Conservation (phyloP, 345 rosid genomes). For the Pistacia vera region DNA sequence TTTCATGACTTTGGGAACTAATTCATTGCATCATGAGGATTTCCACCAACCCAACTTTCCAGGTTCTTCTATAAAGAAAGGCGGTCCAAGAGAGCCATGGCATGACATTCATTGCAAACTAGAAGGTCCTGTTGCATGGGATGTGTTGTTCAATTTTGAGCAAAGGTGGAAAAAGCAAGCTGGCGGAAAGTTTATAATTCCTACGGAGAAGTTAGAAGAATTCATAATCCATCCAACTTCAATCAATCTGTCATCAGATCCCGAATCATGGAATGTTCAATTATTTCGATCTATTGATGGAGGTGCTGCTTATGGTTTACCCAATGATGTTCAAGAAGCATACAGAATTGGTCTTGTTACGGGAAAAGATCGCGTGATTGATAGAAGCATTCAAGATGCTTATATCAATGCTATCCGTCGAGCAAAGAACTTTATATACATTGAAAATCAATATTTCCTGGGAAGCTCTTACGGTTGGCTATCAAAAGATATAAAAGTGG, state of each 20-base stretch:
- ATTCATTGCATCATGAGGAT: conserved; percentile 51
- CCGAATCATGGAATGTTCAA: conserved; percentile 66
- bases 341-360: conserved; percentile 47
- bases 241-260: conserved; percentile 8
- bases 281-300: conserved; percentile 71
- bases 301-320: conserved; percentile 48
- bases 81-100: conserved; percentile 98
- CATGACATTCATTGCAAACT: conserved; percentile 88
- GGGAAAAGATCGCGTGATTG: conserved; percentile 60
- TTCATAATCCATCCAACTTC: conserved; percentile 32
- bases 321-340: conserved; percentile 40
- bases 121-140: conserved; percentile 93
- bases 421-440: conserved; percentile 78
- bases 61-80: conserved; percentile 59
- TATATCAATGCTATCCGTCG: conserved; percentile 76
- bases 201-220: conserved; percentile 26
- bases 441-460: conserved; percentile 82
- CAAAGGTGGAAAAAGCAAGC: conserved; percentile 85
- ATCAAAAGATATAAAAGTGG: conserved; percentile 38
- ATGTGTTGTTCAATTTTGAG: conserved; percentile 83
- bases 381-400: conserved; percentile 84
- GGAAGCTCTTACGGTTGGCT: conserved; percentile 87
- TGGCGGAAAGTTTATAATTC: conserved; percentile 30
- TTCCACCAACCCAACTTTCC: conserved; percentile 85
- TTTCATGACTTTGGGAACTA: conserved; percentile 48